phyloP scores from a whole-genome alignment of 768 basidiomycete species.

The Collybia sordida region DNA sequence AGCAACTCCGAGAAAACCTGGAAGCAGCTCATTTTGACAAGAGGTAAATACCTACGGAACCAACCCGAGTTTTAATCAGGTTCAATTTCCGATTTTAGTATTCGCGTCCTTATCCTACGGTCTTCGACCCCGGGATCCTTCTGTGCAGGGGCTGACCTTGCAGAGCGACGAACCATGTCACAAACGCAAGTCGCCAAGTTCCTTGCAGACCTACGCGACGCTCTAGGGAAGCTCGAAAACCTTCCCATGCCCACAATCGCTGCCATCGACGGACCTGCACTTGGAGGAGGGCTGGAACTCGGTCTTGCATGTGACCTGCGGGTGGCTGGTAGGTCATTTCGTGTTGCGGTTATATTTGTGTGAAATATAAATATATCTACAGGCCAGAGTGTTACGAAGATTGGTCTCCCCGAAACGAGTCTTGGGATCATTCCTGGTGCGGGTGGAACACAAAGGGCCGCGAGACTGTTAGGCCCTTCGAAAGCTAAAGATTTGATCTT shows the following conservation, averaged over 20 bases:
- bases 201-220: slow-evolving; percentile 69
- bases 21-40: slow-evolving; percentile 67
- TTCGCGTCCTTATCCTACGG: slow-evolving; percentile 80
- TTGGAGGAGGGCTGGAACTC: slow-evolving; percentile 92
- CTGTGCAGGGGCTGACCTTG: slow-evolving; percentile 90
- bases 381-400: slow-evolving; percentile 74
- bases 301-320: slow-evolving; percentile 88
- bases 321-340: slow-evolving; percentile 64
- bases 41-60: slow-evolving; percentile 35
- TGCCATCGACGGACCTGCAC: slow-evolving; percentile 89
- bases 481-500: slow-evolving; percentile 88
- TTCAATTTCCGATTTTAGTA: slow-evolving; percentile 34
- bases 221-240: slow-evolving; percentile 74
- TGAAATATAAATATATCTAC: slow-evolving; percentile 2
- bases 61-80: no score
- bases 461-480: slow-evolving; percentile 74
- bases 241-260: slow-evolving; percentile 89
- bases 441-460: slow-evolving; percentile 83
- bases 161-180: slow-evolving; percentile 83
- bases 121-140: slow-evolving; percentile 79
- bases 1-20: slow-evolving; percentile 75
- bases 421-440: slow-evolving; percentile 89
- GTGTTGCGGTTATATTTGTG: background rate
- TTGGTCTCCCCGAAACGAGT: slow-evolving; percentile 80
- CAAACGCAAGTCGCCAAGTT: slow-evolving; percentile 73